These are phyloP conservation scores for Thalassiosira oceanica DNA, from an alignment of 352 stramenopile genomes.

Conservation along the genomic window DNA sequence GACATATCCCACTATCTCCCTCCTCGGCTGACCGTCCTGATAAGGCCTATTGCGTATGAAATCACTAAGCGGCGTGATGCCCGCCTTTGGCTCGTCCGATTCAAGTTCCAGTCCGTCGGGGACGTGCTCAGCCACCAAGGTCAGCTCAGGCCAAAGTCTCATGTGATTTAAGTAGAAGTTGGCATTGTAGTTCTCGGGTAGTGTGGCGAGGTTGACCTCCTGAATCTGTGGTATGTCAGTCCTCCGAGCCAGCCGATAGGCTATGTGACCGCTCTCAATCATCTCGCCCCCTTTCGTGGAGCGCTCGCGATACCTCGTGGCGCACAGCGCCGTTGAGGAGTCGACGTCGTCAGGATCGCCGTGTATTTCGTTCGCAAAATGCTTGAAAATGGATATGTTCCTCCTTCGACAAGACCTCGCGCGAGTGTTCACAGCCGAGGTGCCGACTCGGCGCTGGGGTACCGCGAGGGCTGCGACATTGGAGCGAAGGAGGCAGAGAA, in stretches of 20 bases:
- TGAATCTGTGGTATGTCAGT: slow-evolving; percentile 70
- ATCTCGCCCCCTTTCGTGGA: too few relatives aligned
- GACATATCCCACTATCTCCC: slow-evolving; percentile 81
- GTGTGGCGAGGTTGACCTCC: slow-evolving; percentile 78
- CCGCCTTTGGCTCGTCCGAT: slow-evolving; percentile 12
- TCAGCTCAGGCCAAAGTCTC: slow-evolving; percentile 78
- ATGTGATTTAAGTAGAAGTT: slow-evolving; percentile 84
- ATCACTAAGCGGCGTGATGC: slow-evolving; percentile 20
- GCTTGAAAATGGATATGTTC: too few relatives aligned
- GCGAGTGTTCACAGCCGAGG: neutral
- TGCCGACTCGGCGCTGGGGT: neutral
- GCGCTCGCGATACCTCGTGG: too few relatives aligned
- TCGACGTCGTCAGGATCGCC: too few relatives aligned
- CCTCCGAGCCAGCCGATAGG: slow-evolving; percentile 46
- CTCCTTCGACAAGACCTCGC: neutral
- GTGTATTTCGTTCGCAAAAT: too few relatives aligned
- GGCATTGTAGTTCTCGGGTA: slow-evolving; percentile 85
- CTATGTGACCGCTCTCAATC: slow-evolving; percentile 46
- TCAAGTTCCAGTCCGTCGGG: slow-evolving; percentile 14
- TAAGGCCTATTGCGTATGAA: slow-evolving; percentile 6
- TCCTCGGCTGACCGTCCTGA: slow-evolving; percentile 7
- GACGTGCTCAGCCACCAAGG: slow-evolving; percentile 77
- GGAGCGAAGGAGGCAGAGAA: neutral
- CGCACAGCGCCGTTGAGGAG: neutral
- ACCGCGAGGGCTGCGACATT: neutral